Evolutionary conservation across 2,329 filamentous ascomycete genomes (phyloP).

Genomic region (Salinomyces thailandicus): DNA sequence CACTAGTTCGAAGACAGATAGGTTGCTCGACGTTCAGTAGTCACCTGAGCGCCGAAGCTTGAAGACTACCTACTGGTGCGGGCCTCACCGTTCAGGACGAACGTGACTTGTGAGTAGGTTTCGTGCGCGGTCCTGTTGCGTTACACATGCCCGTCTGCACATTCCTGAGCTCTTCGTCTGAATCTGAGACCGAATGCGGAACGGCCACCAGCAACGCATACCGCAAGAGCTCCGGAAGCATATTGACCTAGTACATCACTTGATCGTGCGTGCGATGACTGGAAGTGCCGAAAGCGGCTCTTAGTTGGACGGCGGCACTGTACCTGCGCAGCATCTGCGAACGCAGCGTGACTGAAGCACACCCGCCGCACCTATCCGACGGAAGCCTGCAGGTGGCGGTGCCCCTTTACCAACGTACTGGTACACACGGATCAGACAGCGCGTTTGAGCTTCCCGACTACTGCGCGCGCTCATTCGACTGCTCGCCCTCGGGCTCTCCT

Average conservation of each 20-base stretch:
- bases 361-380: slow-evolving; percentile 10
- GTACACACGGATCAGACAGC: slow-evolving; percentile 8
- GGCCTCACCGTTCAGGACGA: not conserved
- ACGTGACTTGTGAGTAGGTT: slow-evolving; percentile 10
- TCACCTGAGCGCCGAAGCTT: slow-evolving; percentile 12
- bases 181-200: slow-evolving; percentile 13
- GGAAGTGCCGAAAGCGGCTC: no score
- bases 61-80: no score
- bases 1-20: slow-evolving; percentile 12
- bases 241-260: not conserved
- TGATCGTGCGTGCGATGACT: not conserved
- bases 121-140: slow-evolving; percentile 10
- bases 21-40: slow-evolving; percentile 19
- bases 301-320: no score
- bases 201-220: not conserved
- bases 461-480: slow-evolving; percentile 3
- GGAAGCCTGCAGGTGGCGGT: slow-evolving; percentile 19
- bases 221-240: not conserved
- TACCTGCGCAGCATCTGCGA: slow-evolving; percentile 25
- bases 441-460: slow-evolving; percentile 11
- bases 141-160: slow-evolving; percentile 14
- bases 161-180: slow-evolving; percentile 19
- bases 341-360: slow-evolving; percentile 21
- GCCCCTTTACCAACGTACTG: slow-evolving; percentile 13
- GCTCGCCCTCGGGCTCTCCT: no score